Base-by-base conservation (phyloP, 139 green algal genomes). In the Chlamydomonas sphaeroides region DNA sequence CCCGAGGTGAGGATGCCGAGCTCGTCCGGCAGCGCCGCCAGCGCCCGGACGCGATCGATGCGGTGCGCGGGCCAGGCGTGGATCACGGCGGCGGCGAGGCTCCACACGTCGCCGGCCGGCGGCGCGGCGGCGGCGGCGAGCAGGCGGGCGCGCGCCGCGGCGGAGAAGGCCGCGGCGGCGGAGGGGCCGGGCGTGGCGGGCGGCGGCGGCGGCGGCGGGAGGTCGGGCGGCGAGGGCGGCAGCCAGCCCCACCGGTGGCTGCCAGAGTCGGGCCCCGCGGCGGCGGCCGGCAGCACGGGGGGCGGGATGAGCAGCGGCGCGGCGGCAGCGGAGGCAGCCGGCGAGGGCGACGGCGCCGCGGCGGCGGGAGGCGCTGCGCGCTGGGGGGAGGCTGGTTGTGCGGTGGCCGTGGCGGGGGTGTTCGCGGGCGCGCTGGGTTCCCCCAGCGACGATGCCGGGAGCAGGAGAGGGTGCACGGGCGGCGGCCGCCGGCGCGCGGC, bases 41-140 rank as follows among this genome's bases (percentile, higher is more conserved):
- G 1, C 33, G 56, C 51, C 1, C 72, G 72, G 21, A 79, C 36
- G 2, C 72, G 56, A 53, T 79, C 72, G 28, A n/a, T n/a, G 56
- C 42, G 41, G 35, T 79, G 72, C 28, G 72, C 72, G 6, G 72
- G 72, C 72, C 72, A 79, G 11, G 72, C 56, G 72, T 79, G 72
- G 38, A 79, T 56, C 17, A 68, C 56, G 15, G 72, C 35, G 8
- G 72, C 72, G 36, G 68, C 56, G 10, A 79, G 72, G 17, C 72
- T 36, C 72, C 72, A 79, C 10, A 79, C 72, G 35, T 78, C 36
- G 8, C 72, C 21, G 7, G 72, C 35, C 23, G 72, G 53, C 53
- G 72, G 53, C 33, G 53, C 53, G 21, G 56, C 48, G 15, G 48
- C 72, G 48, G 56, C 56, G 5, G 53, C 72, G 32, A 78, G 69